A percentile compares a stretch with the other conserved stretches of the same genome.
Conservation (phyloP, 2,329 filamentous ascomycete species). For the Fusarium torulosum region DNA sequence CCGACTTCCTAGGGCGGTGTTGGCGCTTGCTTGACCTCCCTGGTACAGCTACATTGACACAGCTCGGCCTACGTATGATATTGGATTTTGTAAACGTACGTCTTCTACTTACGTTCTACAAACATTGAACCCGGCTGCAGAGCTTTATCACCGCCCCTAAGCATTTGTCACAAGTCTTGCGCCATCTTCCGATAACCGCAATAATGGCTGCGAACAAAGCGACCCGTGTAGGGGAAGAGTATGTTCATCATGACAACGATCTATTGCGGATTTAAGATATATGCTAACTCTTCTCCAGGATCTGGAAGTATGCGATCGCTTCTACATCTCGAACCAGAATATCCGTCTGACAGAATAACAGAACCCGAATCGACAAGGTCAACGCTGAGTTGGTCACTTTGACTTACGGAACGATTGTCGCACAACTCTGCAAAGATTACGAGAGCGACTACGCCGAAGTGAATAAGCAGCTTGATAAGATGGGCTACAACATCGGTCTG, state of each 20-base stretch:
- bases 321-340: neutral
- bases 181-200: conserved; percentile 15
- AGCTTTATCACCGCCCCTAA: neutral
- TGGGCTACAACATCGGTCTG: conserved; percentile 98
- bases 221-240: conserved; percentile 73
- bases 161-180: conserved; percentile 1
- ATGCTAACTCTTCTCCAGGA: conserved; percentile 66
- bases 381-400: conserved; percentile 97
- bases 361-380: conserved; percentile 96
- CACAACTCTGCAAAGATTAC: conserved; percentile 96
- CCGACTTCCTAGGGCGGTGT: conserved; percentile 44
- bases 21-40: conserved; percentile 35
- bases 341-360: conserved; percentile 56
- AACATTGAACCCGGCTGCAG: neutral
- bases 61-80: conserved; percentile 7
- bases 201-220: conserved; percentile 72
- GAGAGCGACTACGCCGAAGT: conserved; percentile 94
- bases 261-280: conserved; percentile 4
- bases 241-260: conserved; percentile 50
- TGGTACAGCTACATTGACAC: conserved; percentile 20
- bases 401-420: conserved; percentile 97
- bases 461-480: conserved; percentile 97
- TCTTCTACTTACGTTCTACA: neutral
- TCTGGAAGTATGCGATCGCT: conserved; percentile 83
- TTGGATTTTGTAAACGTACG: neutral